Conservation (phyloP, 176 grass and related monocot species). For the Pontederia paniculata region DNA sequence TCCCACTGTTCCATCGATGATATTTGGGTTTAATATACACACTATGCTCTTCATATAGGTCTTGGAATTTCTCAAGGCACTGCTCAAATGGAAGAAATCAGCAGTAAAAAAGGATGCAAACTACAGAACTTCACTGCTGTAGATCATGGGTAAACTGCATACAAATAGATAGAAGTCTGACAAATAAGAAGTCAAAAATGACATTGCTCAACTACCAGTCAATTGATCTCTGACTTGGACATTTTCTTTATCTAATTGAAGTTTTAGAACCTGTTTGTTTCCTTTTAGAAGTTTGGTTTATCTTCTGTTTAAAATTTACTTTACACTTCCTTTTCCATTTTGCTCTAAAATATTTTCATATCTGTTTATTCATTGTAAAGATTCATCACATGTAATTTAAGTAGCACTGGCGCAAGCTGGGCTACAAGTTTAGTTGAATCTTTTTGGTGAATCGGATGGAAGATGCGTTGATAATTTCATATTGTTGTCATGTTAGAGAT, state of each 20-base stretch:
- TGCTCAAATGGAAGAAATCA: conserved; percentile 63
- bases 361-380: conserved; percentile 10
- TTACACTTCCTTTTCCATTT: too few species aligned
- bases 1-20: too few species aligned
- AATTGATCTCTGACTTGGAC: too few species aligned
- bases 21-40: not conserved
- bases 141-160: not conserved
- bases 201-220: too few species aligned
- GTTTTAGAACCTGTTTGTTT: too few species aligned
- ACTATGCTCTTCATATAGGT: conserved; percentile 28
- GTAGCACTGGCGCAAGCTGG: not conserved
- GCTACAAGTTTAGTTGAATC: too few species aligned
- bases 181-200: not conserved
- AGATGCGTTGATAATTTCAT: too few species aligned
- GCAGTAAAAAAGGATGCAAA: not conserved
- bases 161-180: not conserved
- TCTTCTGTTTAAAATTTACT: not conserved
- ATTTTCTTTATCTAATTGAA: too few species aligned
- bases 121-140: not conserved
- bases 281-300: not conserved
- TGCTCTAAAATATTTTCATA: too few species aligned
- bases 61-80: conserved; percentile 55
- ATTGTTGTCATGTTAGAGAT: too few species aligned
- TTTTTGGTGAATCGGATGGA: too few species aligned
- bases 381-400: not conserved